Evolutionary conservation across 1,284 basidiomycete genomes (phyloP).

Genomic region (Amylostereum chailletii): DNA sequence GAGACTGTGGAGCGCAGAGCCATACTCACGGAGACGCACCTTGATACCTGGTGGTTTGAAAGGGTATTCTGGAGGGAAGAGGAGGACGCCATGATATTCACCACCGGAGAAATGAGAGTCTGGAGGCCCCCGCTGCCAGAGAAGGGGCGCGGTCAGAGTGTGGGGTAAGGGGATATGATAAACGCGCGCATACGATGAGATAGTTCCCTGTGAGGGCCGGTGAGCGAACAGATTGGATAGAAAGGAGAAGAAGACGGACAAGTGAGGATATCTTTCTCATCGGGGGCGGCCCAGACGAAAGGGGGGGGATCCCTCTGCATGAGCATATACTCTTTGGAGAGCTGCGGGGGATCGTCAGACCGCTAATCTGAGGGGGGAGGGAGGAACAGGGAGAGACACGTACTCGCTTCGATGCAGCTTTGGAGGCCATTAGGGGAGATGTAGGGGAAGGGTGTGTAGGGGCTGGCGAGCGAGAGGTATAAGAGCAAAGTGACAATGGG

Average conservation of each 20-base stretch:
- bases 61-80: conserved; percentile 89
- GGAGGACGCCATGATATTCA: conserved; percentile 85
- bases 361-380: conserved; percentile 6
- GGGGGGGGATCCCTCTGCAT: conserved; percentile 94
- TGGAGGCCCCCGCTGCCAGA: conserved; percentile 75
- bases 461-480: too few relatives aligned
- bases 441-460: too few relatives aligned
- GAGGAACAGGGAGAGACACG: conserved; percentile 20
- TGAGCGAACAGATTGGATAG: background rate
- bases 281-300: conserved; percentile 88
- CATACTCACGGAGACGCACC: conserved; percentile 29
- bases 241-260: conserved; percentile 41
- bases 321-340: conserved; percentile 82
- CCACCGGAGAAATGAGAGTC: conserved; percentile 90
- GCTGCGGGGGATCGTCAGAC: conserved; percentile 32
- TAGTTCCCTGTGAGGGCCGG: conserved; percentile 65
- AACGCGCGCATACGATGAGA: conserved; percentile 57
- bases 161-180: conserved; percentile 1
- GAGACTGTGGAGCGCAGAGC: background rate
- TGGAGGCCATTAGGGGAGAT: conserved; percentile 56
- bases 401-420: conserved; percentile 79
- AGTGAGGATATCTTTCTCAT: conserved; percentile 91
- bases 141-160: conserved; percentile 9
- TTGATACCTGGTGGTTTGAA: conserved; percentile 97
- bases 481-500: too few relatives aligned